Conservation (phyloP, 73 alveolate genomes). For the Loxodes magnus region DNA sequence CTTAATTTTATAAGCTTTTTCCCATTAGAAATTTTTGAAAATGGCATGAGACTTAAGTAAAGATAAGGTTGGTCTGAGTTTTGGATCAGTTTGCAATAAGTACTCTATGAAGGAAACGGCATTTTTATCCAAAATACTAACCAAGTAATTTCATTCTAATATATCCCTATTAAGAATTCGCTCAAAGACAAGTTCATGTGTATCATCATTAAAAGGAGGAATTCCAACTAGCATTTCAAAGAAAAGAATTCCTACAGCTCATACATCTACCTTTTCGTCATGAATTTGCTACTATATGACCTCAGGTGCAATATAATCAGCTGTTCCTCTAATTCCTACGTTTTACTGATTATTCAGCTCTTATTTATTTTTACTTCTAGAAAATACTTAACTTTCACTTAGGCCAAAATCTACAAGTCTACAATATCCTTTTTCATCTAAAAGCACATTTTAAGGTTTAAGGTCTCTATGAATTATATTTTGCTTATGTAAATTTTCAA, state of each 20-base stretch:
- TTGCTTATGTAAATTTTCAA: slow-evolving; percentile 54
- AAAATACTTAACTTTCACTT: too few species aligned
- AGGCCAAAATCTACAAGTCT: slow-evolving; percentile 92
- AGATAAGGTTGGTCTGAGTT: too few species aligned
- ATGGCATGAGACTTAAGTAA: too few species aligned
- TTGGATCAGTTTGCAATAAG: too few species aligned
- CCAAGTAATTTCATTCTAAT: too few species aligned
- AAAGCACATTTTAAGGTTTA: slow-evolving; percentile 87
- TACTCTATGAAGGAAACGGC: too few species aligned
- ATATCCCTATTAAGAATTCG: neutral
- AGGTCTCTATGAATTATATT: slow-evolving; percentile 61
- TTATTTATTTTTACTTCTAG: slow-evolving; percentile 7
- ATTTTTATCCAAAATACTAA: too few species aligned
- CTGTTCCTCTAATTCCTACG: slow-evolving; percentile 13
- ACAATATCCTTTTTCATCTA: slow-evolving; percentile 83
- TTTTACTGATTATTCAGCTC: too few species aligned
- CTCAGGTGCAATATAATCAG: slow-evolving; percentile 13
- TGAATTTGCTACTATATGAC: neutral
- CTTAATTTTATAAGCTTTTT: too few species aligned
- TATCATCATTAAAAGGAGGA: slow-evolving; percentile 4
- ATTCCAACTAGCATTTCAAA: slow-evolving; percentile 8
- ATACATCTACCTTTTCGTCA: neutral
- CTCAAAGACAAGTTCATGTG: neutral
- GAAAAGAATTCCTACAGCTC: slow-evolving; percentile 7
- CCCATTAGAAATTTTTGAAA: too few species aligned